Evolutionary conservation across 2,329 filamentous ascomycete genomes (phyloP).

Genomic region (Trichoderma atroviride): DNA sequence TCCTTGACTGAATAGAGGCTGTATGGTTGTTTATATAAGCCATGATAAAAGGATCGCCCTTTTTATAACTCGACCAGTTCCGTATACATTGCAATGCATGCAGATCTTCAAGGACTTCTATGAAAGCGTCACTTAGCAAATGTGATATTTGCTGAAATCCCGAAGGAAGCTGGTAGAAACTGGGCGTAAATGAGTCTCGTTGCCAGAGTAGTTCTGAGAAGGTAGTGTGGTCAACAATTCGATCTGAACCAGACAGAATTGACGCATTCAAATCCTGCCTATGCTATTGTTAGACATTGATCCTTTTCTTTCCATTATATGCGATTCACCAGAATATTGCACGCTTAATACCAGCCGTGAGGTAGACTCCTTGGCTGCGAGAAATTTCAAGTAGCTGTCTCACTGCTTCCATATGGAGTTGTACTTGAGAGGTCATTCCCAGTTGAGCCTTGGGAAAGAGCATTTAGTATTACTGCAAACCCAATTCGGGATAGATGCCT

Average conservation of each 20-base stretch:
- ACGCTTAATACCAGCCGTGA: conserved; percentile 2
- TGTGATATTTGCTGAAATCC: background rate
- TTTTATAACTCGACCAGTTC: background rate
- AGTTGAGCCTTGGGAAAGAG: background rate
- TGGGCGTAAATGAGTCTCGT: background rate
- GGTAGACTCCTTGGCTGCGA: background rate
- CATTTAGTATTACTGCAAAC: background rate
- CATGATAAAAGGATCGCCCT: conserved; percentile 1
- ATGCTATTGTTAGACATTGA: background rate
- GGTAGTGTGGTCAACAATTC: conserved; percentile 4
- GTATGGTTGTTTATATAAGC: conserved; percentile 5
- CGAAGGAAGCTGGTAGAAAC: background rate
- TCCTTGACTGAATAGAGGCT: conserved; percentile 1
- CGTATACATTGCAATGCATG: conserved; percentile 5
- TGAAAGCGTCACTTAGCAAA: background rate
- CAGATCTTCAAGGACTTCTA: conserved; percentile 1
- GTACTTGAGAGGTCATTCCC: background rate
- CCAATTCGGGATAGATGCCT: background rate
- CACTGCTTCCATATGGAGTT: background rate
- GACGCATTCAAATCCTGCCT: conserved; percentile 12
- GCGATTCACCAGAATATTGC: conserved; percentile 7
- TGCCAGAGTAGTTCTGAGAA: conserved; percentile 1
- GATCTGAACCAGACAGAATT: background rate
- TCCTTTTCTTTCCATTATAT: background rate
- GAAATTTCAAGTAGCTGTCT: background rate